Conservation (phyloP, 1,284 basidiomycete genomes). For the Singerocomus inundabilis region DNA sequence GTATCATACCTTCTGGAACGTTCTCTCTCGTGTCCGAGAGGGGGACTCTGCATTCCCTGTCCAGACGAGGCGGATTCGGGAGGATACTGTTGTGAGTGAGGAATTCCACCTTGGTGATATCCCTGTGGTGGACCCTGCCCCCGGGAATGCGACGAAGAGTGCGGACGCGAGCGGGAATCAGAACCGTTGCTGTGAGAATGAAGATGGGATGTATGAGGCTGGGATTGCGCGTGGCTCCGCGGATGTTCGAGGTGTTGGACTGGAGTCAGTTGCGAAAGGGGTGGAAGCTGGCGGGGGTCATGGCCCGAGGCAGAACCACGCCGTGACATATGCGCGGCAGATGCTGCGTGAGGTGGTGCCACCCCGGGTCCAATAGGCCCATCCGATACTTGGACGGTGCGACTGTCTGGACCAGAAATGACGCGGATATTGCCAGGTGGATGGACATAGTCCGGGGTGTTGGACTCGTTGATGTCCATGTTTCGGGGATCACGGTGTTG, state of each 20-base stretch:
- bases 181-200: conserved; percentile 35
- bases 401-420: conserved; percentile 44
- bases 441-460: conserved; percentile 45
- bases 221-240: conserved; percentile 38
- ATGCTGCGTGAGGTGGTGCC: conserved; percentile 41
- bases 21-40: conserved; percentile 45
- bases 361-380: conserved; percentile 41
- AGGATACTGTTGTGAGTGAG: conserved; percentile 42
- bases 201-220: conserved; percentile 38
- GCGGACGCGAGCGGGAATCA: conserved; percentile 42
- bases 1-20: conserved; percentile 42
- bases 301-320: conserved; percentile 39
- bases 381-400: conserved; percentile 47
- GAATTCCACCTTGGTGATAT: conserved; percentile 35
- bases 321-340: conserved; percentile 32
- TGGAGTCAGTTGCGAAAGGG: conserved; percentile 46
- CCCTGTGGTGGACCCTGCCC: conserved; percentile 32
- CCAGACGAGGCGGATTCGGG: conserved; percentile 44
- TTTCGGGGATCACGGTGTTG: conserved; percentile 43
- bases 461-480: conserved; percentile 44
- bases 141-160: conserved; percentile 46
- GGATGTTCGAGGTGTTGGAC: conserved; percentile 41
- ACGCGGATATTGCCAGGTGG: conserved; percentile 45
- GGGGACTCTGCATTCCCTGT: conserved; percentile 49
- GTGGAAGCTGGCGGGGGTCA: conserved; percentile 50